A percentile compares a stretch with the other conserved stretches of the same genome.
Conservation (phyloP, 768 basidiomycete genomes). For the Mycena albidolilacea region DNA sequence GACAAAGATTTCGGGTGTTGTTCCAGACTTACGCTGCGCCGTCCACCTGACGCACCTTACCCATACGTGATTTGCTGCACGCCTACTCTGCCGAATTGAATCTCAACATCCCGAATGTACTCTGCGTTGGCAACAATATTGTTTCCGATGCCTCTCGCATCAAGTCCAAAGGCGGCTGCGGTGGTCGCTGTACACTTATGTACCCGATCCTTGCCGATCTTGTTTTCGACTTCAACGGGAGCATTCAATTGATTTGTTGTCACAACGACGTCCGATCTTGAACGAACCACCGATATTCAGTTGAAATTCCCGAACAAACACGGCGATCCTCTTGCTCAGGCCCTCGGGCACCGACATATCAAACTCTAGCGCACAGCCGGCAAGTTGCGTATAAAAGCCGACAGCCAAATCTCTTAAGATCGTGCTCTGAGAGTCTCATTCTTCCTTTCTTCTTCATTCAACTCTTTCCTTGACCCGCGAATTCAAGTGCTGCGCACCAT, state of each 20-base stretch:
- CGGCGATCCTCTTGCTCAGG: conserved; percentile 4
- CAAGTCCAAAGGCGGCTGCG: not conserved
- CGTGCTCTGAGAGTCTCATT: conserved; percentile 11
- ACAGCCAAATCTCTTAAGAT: conserved; percentile 14
- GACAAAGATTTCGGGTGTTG: not conserved
- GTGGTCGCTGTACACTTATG: not conserved
- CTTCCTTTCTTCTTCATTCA: conserved; percentile 14
- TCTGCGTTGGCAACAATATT: not conserved
- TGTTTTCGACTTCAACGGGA: conserved; percentile 23
- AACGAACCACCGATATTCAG: conserved; percentile 8
- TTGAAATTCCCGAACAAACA: conserved; percentile 11
- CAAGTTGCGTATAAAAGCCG: conserved; percentile 13
- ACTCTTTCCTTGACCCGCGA: not conserved
- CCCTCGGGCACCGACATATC: conserved; percentile 7
- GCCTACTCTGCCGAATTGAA: not conserved
- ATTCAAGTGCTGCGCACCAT: too few relatives aligned
- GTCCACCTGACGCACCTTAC: not conserved
- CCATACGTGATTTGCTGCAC: not conserved
- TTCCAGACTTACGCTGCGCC: not conserved
- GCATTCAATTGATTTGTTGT: conserved; percentile 24
- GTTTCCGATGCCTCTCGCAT: not conserved
- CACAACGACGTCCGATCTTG: conserved; percentile 18
- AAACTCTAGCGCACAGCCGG: conserved; percentile 8
- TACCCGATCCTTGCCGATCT: not conserved
- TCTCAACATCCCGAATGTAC: not conserved